Percentiles rank a stretch among this genome's conserved stretches.
Evolutionary conservation across 495 filamentous ascomycete genomes (phyloP).

Genomic region (Pyrenula aspistea): DNA sequence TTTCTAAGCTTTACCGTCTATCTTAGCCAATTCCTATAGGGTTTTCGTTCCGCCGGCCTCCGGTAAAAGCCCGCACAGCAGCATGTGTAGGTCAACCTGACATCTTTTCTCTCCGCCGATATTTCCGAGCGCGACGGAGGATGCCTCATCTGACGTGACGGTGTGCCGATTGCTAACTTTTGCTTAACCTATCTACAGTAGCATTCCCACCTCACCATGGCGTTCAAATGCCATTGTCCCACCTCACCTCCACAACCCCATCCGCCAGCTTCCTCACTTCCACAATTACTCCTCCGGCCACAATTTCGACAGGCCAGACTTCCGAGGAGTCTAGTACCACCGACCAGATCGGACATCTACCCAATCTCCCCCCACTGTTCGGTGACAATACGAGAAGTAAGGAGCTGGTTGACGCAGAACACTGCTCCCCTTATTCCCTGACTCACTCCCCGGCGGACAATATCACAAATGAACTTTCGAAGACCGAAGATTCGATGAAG

Average conservation of each 20-base stretch:
- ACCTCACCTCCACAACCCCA: neutral
- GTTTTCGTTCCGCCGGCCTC: neutral
- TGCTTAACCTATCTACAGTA: constrained; percentile 1
- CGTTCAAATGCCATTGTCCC: constrained; percentile 9
- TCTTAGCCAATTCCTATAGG: neutral
- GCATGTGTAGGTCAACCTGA: neutral
- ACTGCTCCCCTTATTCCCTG: neutral
- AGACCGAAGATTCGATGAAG: constrained; percentile 13
- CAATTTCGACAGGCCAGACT: neutral
- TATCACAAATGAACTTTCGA: neutral
- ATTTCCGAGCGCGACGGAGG: neutral
- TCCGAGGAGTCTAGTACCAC: neutral
- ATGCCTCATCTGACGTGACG: neutral
- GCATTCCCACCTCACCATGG: constrained; percentile 4
- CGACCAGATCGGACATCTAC: neutral
- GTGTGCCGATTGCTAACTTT: constrained; percentile 6
- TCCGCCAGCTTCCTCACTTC: neutral
- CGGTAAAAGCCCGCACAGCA: neutral
- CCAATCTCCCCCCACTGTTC: neutral
- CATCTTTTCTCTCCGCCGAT: neutral
- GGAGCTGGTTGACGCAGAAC: neutral
- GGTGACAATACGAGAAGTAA: neutral
- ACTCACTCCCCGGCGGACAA: neutral
- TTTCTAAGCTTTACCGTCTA: neutral
- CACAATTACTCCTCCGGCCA: neutral